Evolutionary conservation across 202 grass and related monocot species (phyloP).

Genomic region (Schoenoplectus triqueter): DNA sequence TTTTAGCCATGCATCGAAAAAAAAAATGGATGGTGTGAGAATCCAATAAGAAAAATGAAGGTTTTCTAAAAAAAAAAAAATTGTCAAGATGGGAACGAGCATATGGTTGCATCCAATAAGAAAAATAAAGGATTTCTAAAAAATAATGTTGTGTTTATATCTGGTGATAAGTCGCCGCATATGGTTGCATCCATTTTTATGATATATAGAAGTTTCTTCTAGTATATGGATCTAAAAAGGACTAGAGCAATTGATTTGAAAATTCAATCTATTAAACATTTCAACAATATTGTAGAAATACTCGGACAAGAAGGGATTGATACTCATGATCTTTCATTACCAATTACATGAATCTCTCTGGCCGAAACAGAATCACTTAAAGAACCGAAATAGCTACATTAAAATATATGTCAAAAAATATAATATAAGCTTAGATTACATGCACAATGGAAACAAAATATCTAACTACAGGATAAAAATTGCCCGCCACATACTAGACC

Average conservation of each 20-base stretch:
- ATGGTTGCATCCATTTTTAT: background rate
- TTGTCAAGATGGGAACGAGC: too few species aligned
- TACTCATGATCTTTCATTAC: slow-evolving; percentile 19
- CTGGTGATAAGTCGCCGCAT: background rate
- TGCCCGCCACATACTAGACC: slow-evolving; percentile 43
- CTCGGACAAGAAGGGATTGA: background rate
- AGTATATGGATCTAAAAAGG: background rate
- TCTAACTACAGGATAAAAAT: slow-evolving; percentile 43
- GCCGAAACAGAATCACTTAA: slow-evolving; percentile 1
- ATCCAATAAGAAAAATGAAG: too few species aligned
- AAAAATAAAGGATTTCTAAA: too few species aligned
- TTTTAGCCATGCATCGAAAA: too few species aligned
- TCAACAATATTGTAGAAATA: background rate
- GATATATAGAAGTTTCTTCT: background rate
- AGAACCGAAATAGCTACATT: slow-evolving; percentile 20
- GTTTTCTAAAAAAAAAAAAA: too few species aligned
- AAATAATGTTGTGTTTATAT: background rate
- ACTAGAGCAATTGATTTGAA: background rate
- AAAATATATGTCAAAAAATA: background rate
- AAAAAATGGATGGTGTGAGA: too few species aligned
- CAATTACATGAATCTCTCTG: slow-evolving; percentile 1
- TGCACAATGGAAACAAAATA: slow-evolving; percentile 34
- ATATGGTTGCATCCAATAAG: too few species aligned
- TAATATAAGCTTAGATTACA: slow-evolving; percentile 39
- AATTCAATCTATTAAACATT: background rate